phyloP scores from a whole-genome alignment of 192 early-diverging fungal genomes.

The Podila horticola region DNA sequence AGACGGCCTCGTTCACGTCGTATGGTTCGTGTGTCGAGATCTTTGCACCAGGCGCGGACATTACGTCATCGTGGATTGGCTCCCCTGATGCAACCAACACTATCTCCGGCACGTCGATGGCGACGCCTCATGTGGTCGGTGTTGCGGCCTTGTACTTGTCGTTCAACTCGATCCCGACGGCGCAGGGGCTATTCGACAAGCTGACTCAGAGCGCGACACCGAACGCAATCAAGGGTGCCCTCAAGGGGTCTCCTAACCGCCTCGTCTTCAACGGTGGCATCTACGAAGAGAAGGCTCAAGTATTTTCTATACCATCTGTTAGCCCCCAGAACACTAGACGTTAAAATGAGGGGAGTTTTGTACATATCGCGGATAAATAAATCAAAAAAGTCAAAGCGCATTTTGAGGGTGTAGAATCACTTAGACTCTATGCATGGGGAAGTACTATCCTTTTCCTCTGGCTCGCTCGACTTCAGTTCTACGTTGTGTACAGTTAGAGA shows the following conservation, averaged over 20 bases:
- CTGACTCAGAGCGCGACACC: slow-evolving; percentile 43
- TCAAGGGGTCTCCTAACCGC: slow-evolving; percentile 7
- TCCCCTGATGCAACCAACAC: slow-evolving; percentile 24
- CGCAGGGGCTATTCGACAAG: slow-evolving; percentile 13
- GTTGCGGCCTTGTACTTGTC: slow-evolving; percentile 54
- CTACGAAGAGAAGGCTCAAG: no score
- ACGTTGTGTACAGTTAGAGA: no score
- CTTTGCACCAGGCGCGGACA: slow-evolving; percentile 67
- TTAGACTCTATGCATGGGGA: no score
- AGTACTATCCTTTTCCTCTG: no score
- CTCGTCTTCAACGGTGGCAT: background rate
- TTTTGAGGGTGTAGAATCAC: no score
- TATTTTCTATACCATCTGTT: no score
- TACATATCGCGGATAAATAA: no score
- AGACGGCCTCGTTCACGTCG: slow-evolving; percentile 57
- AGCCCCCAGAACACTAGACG: no score
- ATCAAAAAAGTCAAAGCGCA: no score
- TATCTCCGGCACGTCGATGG: slow-evolving; percentile 69
- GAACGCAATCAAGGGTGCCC: slow-evolving; percentile 37
- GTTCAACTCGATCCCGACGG: slow-evolving; percentile 10
- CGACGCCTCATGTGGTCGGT: slow-evolving; percentile 65
- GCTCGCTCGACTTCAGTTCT: no score
- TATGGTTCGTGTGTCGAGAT: slow-evolving; percentile 68
- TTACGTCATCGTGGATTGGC: slow-evolving; percentile 55
- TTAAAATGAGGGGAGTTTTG: no score